A percentile compares a stretch with the other conserved stretches of the same genome.
phyloP scores from a whole-genome alignment of 768 basidiomycete genomes.

The Boletus patriciae region DNA sequence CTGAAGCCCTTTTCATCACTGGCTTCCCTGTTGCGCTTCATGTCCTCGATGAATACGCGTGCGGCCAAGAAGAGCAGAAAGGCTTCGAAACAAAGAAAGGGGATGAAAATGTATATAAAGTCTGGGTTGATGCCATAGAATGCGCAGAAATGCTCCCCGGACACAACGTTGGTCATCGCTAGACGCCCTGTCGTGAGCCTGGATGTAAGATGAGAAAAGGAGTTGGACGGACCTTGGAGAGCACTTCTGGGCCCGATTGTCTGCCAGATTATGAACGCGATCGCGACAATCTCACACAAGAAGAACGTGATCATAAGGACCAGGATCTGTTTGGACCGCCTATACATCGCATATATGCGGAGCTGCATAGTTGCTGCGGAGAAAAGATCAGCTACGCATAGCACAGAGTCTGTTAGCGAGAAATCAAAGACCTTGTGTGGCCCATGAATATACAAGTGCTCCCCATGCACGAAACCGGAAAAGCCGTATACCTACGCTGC shows the following conservation, averaged over 20 bases:
- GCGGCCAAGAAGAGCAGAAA: slow-evolving; percentile 26
- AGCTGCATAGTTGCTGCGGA: slow-evolving; percentile 32
- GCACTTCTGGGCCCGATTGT: slow-evolving; percentile 26
- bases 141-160: slow-evolving; percentile 16
- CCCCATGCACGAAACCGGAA: slow-evolving; percentile 36
- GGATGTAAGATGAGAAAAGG: not conserved
- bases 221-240: slow-evolving; percentile 20
- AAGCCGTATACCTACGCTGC: slow-evolving; percentile 22
- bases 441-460: slow-evolving; percentile 32
- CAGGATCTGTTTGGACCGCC: slow-evolving; percentile 23
- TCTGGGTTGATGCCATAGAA: slow-evolving; percentile 24
- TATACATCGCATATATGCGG: slow-evolving; percentile 36
- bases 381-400: slow-evolving; percentile 4
- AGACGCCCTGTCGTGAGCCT: not conserved
- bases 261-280: slow-evolving; percentile 27
- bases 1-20: slow-evolving; percentile 1
- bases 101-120: slow-evolving; percentile 32
- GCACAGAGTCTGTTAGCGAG: not conserved
- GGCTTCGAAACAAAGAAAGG: slow-evolving; percentile 32
- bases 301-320: slow-evolving; percentile 20
- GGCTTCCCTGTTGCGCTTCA: not conserved
- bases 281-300: slow-evolving; percentile 24
- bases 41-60: slow-evolving; percentile 14
- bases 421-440: slow-evolving; percentile 29
- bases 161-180: slow-evolving; percentile 11